Conservation (phyloP, 1,284 basidiomycete genomes). For the Amylostereum chailletii region DNA sequence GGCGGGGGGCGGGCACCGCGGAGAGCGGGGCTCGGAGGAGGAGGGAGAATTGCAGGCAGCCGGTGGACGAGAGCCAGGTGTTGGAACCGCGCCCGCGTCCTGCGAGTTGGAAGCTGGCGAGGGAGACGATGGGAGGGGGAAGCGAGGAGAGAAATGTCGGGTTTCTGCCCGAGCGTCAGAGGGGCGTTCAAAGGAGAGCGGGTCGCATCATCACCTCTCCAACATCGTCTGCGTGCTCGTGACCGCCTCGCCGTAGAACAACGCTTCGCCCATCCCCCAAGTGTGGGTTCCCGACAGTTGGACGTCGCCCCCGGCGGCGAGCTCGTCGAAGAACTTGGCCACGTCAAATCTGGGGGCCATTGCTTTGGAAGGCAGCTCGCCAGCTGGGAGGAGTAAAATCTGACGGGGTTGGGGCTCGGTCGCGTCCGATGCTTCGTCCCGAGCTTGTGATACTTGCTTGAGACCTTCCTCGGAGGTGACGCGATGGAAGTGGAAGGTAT, state of each 20-base stretch:
- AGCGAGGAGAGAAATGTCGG: constrained; percentile 61
- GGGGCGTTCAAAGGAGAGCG: background rate
- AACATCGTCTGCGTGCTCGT: constrained; percentile 95
- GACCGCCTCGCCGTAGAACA: constrained; percentile 85
- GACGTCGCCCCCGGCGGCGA: constrained; percentile 3
- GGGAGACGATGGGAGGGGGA: constrained; percentile 69
- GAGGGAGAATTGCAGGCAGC: constrained; percentile 85
- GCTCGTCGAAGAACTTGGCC: constrained; percentile 34
- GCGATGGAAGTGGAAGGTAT: constrained; percentile 58
- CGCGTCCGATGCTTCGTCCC: background rate
- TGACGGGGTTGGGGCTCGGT: too few relatives aligned
- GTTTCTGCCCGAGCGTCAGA: constrained; percentile 49
- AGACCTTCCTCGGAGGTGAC: constrained; percentile 19
- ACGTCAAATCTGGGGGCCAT: constrained; percentile 53
- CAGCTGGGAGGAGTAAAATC: constrained; percentile 26
- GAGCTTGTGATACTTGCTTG: constrained; percentile 3
- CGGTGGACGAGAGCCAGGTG: constrained; percentile 87
- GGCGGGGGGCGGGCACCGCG: constrained; percentile 50
- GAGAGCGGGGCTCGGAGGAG: constrained; percentile 56
- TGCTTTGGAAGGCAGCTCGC: constrained; percentile 29
- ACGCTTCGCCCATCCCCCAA: constrained; percentile 65
- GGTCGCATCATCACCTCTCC: constrained; percentile 59
- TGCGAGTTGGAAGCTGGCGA: constrained; percentile 83
- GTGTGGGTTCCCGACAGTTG: constrained; percentile 13
- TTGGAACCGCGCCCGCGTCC: constrained; percentile 89